A percentile compares a stretch with the other conserved stretches of the same genome.
phyloP scores from a whole-genome alignment of 805 yeast genomes.

The Nakazawaea molendinolei region DNA sequence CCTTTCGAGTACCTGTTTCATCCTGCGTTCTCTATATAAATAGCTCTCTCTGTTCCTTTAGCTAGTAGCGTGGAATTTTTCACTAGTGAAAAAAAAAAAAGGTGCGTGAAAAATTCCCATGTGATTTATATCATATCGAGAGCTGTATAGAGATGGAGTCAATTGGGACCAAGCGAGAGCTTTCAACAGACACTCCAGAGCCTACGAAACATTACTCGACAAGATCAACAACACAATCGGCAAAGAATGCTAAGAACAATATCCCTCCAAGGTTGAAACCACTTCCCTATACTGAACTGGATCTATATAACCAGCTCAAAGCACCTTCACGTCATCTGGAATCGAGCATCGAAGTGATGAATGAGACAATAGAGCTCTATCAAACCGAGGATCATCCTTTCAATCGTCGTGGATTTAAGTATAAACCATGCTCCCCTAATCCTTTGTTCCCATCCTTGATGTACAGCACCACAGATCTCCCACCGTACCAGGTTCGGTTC shows the following conservation, averaged over 20 bases:
- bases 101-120: no score
- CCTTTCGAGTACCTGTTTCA: no score
- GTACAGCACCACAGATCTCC: conserved; percentile 68
- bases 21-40: no score
- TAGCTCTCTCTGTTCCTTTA: no score
- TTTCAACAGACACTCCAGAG: conserved; percentile 3
- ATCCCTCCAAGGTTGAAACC: conserved; percentile 27
- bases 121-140: no score
- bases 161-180: conserved; percentile 6
- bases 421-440: conserved; percentile 71
- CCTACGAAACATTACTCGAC: conserved; percentile 12
- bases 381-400: conserved; percentile 72
- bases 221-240: conserved; percentile 10
- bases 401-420: conserved; percentile 76
- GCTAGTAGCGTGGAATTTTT: no score
- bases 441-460: conserved; percentile 48
- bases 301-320: conserved; percentile 17
- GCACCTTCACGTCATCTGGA: conserved; percentile 18
- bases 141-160: no score
- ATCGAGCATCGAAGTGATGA: conserved; percentile 1
- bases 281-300: conserved; percentile 25
- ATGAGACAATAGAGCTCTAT: conserved; percentile 24
- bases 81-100: no score
- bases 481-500: conserved; percentile 54
- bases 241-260: conserved; percentile 11